These are phyloP conservation scores for Ensete ventricosum DNA, from an alignment of 176 grass and related monocot genomes.

Conservation along the genomic window DNA sequence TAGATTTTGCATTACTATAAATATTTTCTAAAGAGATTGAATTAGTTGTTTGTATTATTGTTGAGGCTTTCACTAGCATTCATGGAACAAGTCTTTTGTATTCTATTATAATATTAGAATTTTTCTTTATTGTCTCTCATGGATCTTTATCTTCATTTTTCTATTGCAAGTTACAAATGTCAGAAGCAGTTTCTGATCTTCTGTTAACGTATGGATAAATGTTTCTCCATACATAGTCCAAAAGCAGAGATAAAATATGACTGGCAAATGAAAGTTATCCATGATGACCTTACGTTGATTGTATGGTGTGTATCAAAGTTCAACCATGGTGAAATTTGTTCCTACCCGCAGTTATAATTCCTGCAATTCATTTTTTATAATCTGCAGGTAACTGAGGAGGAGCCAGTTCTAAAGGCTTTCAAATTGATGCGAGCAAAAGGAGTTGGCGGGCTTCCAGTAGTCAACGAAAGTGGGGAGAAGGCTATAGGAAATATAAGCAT, in stretches of 20 bases:
- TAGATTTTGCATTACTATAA: too few species aligned
- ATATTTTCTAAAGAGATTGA: too few species aligned
- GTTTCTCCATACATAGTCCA: too few species aligned
- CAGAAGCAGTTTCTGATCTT: too few species aligned
- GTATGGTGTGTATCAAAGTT: neutral
- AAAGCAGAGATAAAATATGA: neutral
- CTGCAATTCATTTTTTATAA: neutral
- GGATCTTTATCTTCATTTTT: too few species aligned
- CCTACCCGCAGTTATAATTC: neutral
- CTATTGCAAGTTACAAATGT: too few species aligned
- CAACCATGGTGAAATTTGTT: neutral
- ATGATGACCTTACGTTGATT: neutral
- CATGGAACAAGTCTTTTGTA: too few species aligned
- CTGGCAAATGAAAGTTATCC: neutral
- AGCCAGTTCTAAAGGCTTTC: slow-evolving; percentile 89
- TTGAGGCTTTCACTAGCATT: too few species aligned
- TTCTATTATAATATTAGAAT: too few species aligned
- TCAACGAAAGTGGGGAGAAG: slow-evolving; percentile 51
- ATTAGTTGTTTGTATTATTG: too few species aligned
- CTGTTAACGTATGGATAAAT: too few species aligned
- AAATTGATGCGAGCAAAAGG: slow-evolving; percentile 84
- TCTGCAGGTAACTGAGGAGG: slow-evolving; percentile 72
- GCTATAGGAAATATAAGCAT: slow-evolving; percentile 91
- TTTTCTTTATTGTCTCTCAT: too few species aligned
- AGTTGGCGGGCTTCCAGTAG: slow-evolving; percentile 80